Evolutionary conservation across 768 basidiomycete species (phyloP).

Genomic region (Phaeotremella fagi): DNA sequence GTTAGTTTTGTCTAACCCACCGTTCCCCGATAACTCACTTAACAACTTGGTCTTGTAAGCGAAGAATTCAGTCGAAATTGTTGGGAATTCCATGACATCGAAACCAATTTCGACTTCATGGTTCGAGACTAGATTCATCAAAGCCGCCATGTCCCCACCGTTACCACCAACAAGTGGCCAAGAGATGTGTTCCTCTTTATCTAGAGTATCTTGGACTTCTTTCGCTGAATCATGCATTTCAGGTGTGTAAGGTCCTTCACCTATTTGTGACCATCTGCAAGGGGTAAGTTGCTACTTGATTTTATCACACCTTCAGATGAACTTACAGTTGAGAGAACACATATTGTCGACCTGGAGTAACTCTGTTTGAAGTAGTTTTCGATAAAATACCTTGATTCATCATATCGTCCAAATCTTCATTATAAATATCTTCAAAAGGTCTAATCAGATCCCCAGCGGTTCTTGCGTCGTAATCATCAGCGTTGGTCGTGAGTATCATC

Average conservation of each 20-base stretch:
- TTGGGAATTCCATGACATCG: slow-evolving; percentile 61
- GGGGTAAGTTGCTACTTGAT: too few species aligned
- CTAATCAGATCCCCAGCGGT: slow-evolving; percentile 58
- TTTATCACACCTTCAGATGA: slow-evolving; percentile 48
- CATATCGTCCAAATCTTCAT: slow-evolving; percentile 58
- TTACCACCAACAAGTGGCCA: slow-evolving; percentile 70
- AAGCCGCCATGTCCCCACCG: slow-evolving; percentile 72
- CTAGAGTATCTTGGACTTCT: slow-evolving; percentile 58
- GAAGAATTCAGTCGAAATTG: slow-evolving; percentile 59
- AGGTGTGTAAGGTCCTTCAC: slow-evolving; percentile 60
- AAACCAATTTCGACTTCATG: slow-evolving; percentile 70
- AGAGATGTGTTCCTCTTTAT: slow-evolving; percentile 60
- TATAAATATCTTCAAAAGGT: slow-evolving; percentile 54
- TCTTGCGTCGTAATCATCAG: slow-evolving; percentile 64
- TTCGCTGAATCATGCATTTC: slow-evolving; percentile 70
- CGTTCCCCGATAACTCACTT: slow-evolving; percentile 18
- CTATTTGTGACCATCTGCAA: slow-evolving; percentile 56
- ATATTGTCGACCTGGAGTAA: slow-evolving; percentile 15
- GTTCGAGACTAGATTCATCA: slow-evolving; percentile 77
- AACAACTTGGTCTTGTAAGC: slow-evolving; percentile 59
- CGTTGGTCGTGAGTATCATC: slow-evolving; percentile 74
- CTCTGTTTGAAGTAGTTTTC: slow-evolving; percentile 20
- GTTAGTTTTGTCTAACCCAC: not conserved
- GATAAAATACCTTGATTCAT: slow-evolving; percentile 62
- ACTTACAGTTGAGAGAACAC: slow-evolving; percentile 45